These are phyloP conservation scores for Lichtheimia ornata DNA, from an alignment of 371 early-diverging fungal species.

Conservation along the genomic window DNA sequence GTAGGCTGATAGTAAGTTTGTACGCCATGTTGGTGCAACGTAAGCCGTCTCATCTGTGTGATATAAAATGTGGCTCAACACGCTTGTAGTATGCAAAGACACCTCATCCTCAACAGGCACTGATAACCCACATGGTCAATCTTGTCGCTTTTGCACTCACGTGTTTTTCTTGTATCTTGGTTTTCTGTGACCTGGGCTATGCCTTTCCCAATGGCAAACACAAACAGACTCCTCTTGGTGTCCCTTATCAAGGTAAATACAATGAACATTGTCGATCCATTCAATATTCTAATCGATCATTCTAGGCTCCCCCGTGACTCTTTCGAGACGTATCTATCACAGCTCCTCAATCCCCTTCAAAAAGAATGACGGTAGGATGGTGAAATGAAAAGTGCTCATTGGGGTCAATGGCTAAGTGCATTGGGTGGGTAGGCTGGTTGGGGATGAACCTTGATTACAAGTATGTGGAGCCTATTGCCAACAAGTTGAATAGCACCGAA, in stretches of 20 bases:
- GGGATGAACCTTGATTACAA: conserved; percentile 64
- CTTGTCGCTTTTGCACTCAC: too few relatives aligned
- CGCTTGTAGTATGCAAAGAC: too few relatives aligned
- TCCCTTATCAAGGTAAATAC: conserved; percentile 12
- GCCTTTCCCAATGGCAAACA: too few relatives aligned
- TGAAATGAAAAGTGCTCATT: not conserved
- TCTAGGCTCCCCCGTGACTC: not conserved
- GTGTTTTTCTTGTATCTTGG: too few relatives aligned
- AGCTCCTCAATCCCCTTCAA: not conserved
- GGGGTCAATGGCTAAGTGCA: not conserved
- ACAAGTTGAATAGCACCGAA: conserved; percentile 50
- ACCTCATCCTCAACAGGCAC: too few relatives aligned
- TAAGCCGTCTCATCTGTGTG: too few relatives aligned
- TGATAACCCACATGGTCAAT: too few relatives aligned
- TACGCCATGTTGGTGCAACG: too few relatives aligned
- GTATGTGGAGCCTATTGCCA: conserved; percentile 57
- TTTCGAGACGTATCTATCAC: not conserved
- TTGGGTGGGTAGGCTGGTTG: conserved; percentile 51
- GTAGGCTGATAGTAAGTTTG: too few relatives aligned
- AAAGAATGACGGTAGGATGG: not conserved
- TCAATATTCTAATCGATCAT: not conserved
- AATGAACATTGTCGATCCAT: not conserved
- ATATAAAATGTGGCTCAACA: too few relatives aligned
- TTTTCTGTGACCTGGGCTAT: too few relatives aligned
- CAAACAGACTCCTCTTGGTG: conserved; percentile 12